Evolutionary conservation across 2,329 filamentous ascomycete genomes (phyloP), one percentile per base, ranked within the genome.

Genomic region (Paecilomyces sp.): DNA sequence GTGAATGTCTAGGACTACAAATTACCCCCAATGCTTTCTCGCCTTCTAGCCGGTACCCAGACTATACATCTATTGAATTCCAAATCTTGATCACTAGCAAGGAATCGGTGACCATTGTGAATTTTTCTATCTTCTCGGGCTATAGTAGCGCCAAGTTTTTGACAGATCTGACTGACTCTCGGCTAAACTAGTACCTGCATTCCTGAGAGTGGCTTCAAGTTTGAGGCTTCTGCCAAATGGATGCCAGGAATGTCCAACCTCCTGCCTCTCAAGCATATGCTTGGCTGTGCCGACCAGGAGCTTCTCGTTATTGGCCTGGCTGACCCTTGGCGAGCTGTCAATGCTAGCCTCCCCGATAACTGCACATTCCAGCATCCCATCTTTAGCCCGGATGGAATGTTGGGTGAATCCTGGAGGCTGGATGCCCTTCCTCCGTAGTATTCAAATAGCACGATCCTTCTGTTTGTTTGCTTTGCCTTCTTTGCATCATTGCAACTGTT

Each of bases 401-500:
- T 60, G 60, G 61, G 53, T 66, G 63, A 74, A 74, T 69, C 58
- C 61, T 63, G 64, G 71, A 70, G 73, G 73, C 73, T 75, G 73
- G 73, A 56, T 54, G 60, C 55, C 57, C 62, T 34, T 63, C 55
- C 60, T 61, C 58, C 30, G 31, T 60, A 63, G 63, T 65, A 67
- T 75, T 75, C 73, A 75, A 75, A 75, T 74, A 75, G 65, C 63
- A 60, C 64, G 66, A 58, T 68, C 57, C 60, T 61, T 69, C 73
- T 74, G 71, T 75, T 75, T 75, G 73, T 72, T 75, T 75, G 69
- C 71, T 75, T 75, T 75, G 73, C 70, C 66, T 71, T 65, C 68
- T 74, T 75, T 75, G 73, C 73, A 75, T 72, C 64, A 64, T 74
- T 60, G 53, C 54, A 57, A 31, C 51, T 58, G 3, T 60, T 62